Base-by-base conservation (phyloP, 495 filamentous ascomycete genomes). In the Astrothelium subdiscretum region DNA sequence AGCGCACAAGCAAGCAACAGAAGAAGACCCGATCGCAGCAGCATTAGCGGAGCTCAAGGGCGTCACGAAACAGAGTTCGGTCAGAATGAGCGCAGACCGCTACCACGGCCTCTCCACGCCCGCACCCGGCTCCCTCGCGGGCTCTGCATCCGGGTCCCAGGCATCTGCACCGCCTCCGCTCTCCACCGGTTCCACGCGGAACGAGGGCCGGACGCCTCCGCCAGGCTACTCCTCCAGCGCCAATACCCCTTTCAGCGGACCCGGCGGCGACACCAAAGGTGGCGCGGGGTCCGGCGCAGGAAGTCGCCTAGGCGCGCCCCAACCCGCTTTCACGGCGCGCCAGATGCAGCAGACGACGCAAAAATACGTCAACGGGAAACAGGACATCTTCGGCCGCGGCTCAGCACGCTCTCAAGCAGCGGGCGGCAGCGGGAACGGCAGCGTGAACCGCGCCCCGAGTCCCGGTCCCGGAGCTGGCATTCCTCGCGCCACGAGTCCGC, bases 321-420 rank as follows among this genome's bases (percentile, higher is more conserved):
- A 94, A 60, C 94, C 92, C 0, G 95, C 95, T 12, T 90, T 92
- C 64, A 97, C 95, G 0, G 87, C 88, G 8, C 85, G 86, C 60
- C 87, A 92, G 52, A 99, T 99, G 95, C 87, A 96, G 66, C 87
- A 94, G 68, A 88, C 92, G 13, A 91, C 90, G 0, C 85, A 92
- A 61, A 88, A 88, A 68, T 96, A 94, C 70, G 83, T 88, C 51
- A 85, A 86, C 59, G 88, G 96, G 73, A 88, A 87, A 8, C 84
- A 89, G 59, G 87, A 81, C 67, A 86, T 96, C 83, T 90, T 95
- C 68, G 80, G 81, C 10, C 78, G 74, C n/a, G 68, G n/a, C 43
- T 29, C 64, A n/a, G 62, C 65, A 4, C n/a, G 11, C 20, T 0
- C 59, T 0, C 5, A 6, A 59, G 18, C 57, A 20, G 12, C 31